Percentiles rank a stretch among this genome's conserved stretches.
These are phyloP conservation scores for Candida glaebosa DNA, from an alignment of 805 yeast genomes.

Conservation along the genomic window DNA sequence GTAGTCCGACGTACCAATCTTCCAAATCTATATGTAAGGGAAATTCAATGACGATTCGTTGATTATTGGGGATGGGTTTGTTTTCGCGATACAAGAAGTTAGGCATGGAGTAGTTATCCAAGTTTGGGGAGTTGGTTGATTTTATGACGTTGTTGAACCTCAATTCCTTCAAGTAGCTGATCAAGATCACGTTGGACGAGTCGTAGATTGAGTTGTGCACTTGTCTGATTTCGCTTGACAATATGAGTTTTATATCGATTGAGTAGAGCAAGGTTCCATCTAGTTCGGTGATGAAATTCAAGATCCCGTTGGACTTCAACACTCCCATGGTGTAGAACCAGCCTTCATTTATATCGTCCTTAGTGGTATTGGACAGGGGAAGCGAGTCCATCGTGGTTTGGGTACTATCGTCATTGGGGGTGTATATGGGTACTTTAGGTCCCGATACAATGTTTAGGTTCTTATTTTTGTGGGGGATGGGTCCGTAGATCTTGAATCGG, in stretches of 20 bases:
- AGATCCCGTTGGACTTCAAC: conserved; percentile 56
- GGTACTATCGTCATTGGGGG: conserved; percentile 5
- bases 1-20: conserved; percentile 71
- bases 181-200: conserved; percentile 53
- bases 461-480: conserved; percentile 43
- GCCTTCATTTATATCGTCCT: conserved; percentile 42
- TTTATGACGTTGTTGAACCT: conserved; percentile 41
- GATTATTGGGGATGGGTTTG: conserved; percentile 27
- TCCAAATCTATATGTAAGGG: conserved; percentile 68
- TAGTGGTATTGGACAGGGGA: conserved; percentile 4
- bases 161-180: conserved; percentile 55
- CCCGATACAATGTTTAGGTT: conserved; percentile 36
- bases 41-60: conserved; percentile 54
- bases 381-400: background rate
- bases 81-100: conserved; percentile 33
- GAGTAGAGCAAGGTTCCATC: conserved; percentile 64
- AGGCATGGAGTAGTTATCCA: conserved; percentile 20
- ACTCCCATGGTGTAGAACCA: conserved; percentile 78
- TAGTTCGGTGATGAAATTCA: conserved; percentile 57
- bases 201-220: conserved; percentile 62
- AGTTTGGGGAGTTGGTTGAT: conserved; percentile 20
- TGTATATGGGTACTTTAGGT: conserved; percentile 34
- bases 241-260: conserved; percentile 49
- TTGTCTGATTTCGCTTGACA: conserved; percentile 60
- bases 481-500: conserved; percentile 64